Evolutionary conservation across 495 filamentous ascomycete species (phyloP), one percentile per base, ranked within the genome.

Genomic region (Penicillium tannophilum): DNA sequence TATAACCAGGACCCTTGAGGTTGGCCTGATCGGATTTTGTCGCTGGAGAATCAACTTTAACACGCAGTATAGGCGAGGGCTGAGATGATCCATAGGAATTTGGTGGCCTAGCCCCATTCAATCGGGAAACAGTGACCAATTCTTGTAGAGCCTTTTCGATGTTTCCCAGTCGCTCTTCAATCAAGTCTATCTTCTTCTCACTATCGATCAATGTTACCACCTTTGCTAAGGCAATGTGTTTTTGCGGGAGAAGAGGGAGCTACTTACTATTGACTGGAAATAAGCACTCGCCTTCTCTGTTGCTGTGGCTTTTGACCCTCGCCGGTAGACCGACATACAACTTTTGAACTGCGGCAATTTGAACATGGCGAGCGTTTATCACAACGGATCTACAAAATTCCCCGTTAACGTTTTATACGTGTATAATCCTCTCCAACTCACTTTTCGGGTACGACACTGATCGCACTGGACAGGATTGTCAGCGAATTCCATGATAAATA

Each of bases 171-270:
- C 86, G 84, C 44, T 82, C 74, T 61, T 86, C 86, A 51, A 90
- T 87, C 30, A 79, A 68, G 62, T 89, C 86, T 47, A 90, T 87
- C 69, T 90, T 90, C 59, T 76, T 79, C 69, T 90, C 87, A 68
- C 86, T 89, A 54, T 19, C 52, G 14, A 60, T 10, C 6, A 6
- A 10, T 43, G 44, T 58, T 42, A 62, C 12, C 30, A 47, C 10
- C 26, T 28, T 14, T 17, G 48, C 44, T 16, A 56, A 16, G 20
- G 10, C 24, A 26, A 26, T 20, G 28, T 26, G 24, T 4, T 5
- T 16, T 41, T 23, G 16, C 11, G 14, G 47, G 31, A 30, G 55
- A 26, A 20, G 52, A 23, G 31, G 0, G 16, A 30, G 2, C 2
- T 48, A 67, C 77, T 41, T 77, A 88, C 86, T 90, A 90, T 76